Conservation (phyloP, 2,329 filamentous ascomycete species). For the Ceratocystis colombiana region DNA sequence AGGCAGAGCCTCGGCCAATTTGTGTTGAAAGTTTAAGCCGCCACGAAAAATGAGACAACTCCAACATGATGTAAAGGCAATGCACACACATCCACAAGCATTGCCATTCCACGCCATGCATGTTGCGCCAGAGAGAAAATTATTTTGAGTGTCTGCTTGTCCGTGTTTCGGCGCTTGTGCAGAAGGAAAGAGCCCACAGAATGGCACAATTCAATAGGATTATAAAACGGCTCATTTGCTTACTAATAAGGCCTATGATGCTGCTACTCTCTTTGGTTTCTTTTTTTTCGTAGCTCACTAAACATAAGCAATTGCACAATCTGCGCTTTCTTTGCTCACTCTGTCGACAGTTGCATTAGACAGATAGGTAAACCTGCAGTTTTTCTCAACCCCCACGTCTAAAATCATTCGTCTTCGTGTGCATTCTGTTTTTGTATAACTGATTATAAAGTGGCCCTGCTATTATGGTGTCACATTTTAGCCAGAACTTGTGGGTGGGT, state of each 20-base stretch:
- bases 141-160: not conserved
- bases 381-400: conserved; percentile 6
- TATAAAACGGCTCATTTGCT: not conserved
- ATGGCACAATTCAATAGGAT: not conserved
- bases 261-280: too few relatives aligned
- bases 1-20: conserved; percentile 16
- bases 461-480: not conserved
- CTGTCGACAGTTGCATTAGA: too few relatives aligned
- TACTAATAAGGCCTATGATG: too few relatives aligned
- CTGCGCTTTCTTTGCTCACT: too few relatives aligned
- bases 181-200: not conserved
- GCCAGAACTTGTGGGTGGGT: not conserved
- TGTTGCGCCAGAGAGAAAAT: conserved; percentile 10
- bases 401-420: not conserved
- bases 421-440: not conserved
- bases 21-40: not conserved
- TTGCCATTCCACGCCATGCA: not conserved
- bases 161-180: conserved; percentile 7
- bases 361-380: too few relatives aligned
- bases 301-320: too few relatives aligned
- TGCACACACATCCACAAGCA: not conserved
- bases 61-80: not conserved
- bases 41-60: conserved; percentile 3
- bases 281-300: too few relatives aligned
- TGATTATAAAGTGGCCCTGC: not conserved